Evolutionary conservation across 148 eudicot species (phyloP).

Genomic region (Limonium bicolor): DNA sequence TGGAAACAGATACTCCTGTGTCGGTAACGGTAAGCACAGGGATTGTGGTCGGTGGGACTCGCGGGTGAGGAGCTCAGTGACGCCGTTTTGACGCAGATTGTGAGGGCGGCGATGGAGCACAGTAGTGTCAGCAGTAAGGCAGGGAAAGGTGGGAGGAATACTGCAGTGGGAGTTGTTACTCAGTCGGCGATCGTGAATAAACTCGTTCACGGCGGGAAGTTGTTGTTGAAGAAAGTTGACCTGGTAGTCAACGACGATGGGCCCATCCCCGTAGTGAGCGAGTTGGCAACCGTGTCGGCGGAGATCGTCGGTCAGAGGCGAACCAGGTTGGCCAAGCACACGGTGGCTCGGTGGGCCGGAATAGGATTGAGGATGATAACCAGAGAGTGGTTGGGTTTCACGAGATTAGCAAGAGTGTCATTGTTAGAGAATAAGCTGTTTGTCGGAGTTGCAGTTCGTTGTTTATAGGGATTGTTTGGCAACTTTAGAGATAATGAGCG

Average conservation of each 20-base stretch:
- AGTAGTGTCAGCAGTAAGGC: no score
- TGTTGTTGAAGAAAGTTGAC: constrained; percentile 31
- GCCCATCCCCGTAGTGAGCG: constrained; percentile 29
- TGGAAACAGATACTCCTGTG: no score
- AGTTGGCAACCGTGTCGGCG: no score
- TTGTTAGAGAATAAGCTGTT: not conserved
- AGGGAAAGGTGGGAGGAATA: constrained; percentile 14
- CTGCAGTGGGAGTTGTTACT: no score
- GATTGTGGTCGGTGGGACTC: constrained; percentile 42
- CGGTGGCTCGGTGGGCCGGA: no score
- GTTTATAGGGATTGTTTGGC: not conserved
- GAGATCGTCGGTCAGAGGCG: no score
- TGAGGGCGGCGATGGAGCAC: constrained; percentile 27
- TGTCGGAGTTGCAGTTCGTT: not conserved
- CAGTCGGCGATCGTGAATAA: constrained; percentile 50
- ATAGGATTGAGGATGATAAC: not conserved
- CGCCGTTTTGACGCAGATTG: constrained; percentile 48
- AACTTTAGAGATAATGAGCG: no score
- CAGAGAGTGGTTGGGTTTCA: not conserved
- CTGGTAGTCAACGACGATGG: constrained; percentile 23
- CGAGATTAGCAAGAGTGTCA: not conserved
- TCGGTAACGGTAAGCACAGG: constrained; percentile 20
- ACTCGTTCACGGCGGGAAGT: constrained; percentile 35
- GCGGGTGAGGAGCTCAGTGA: constrained; percentile 55
- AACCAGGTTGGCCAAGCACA: no score